Evolutionary conservation across 148 eudicot genomes (phyloP), one percentile per base, ranked within the genome.

Genomic region (Salicornia ramosissima): DNA sequence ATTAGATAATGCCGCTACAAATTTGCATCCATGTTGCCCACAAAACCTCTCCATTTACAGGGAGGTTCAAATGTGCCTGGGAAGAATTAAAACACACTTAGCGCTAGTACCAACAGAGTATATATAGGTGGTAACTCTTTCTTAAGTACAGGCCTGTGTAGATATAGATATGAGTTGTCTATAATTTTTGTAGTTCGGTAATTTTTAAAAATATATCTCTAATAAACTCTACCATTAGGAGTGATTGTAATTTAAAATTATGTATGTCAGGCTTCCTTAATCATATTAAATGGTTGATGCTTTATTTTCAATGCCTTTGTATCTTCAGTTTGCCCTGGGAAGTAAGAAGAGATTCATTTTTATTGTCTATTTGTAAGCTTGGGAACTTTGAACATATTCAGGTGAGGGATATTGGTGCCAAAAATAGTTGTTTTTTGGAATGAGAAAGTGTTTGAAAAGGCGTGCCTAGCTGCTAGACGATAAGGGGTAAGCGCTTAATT

Each of bases 41-140:
- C 87, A 86, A 73, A 89, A 92, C 74, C 81, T 85, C 8, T 79
- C 89, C 6, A 74, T 85, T 55, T 90, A 85, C 76, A 79, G 86
- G 55, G 96, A 92, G 72, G 83, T 92, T 72, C 86, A 90, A 74
- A 85, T 85, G 82, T 90, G 91, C 79, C 85, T 92, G 94, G 90
- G 94, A 22, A 83, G 86, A 58, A 85, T 92, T 67, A 88, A 79
- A 82, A 90, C 86, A 53, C 96, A 92, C 42, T 59, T 92, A 70
- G 91, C 94, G 8, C 90, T 90, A 2, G 76, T 92, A 55, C 97
- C 97, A 29, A 71, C 80, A 30, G 66, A 72, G 36, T n/a, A 25
- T n/a, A 63, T 21, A 42, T 64, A 22, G 13, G 12, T 64, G 10
- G 11, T 42, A 19, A 9, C 6, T 36, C 22, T 63, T 74, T 26